Conservation (phyloP, 768 basidiomycete species). For the Phanerochaete carnosa region DNA sequence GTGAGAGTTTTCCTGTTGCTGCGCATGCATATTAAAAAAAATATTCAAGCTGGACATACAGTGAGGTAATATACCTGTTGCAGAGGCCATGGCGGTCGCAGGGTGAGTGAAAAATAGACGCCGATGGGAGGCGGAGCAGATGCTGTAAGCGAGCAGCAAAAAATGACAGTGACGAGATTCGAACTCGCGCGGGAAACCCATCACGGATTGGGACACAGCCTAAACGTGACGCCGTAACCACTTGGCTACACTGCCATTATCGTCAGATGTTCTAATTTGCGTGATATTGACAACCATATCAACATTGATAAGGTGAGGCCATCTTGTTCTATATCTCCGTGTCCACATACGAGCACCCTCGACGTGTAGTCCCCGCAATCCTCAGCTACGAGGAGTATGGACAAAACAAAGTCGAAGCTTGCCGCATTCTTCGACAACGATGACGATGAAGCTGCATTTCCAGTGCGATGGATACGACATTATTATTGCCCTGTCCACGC, state of each 20-base stretch:
- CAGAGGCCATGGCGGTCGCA: slow-evolving; percentile 19
- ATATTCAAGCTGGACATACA: too few species aligned
- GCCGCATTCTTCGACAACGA: slow-evolving; percentile 84
- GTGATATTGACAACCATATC: too few species aligned
- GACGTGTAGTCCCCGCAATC: neutral
- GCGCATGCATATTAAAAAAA: neutral
- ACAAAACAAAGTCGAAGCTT: slow-evolving; percentile 63
- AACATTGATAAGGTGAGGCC: too few species aligned
- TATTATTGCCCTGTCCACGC: slow-evolving; percentile 53
- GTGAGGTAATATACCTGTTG: slow-evolving; percentile 10
- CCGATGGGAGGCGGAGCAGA: neutral
- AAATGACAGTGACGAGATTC: slow-evolving; percentile 56
- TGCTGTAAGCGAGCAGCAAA: neutral
- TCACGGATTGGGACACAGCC: slow-evolving; percentile 43
- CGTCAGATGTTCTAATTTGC: neutral
- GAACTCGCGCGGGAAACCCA: slow-evolving; percentile 59
- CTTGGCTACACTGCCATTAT: slow-evolving; percentile 51
- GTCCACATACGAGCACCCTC: neutral
- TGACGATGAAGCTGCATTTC: slow-evolving; percentile 82
- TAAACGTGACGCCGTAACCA: slow-evolving; percentile 62
- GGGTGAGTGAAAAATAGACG: slow-evolving; percentile 1
- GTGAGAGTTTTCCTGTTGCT: slow-evolving; percentile 78
- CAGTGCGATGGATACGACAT: slow-evolving; percentile 84
- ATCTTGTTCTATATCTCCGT: neutral
- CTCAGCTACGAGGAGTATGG: slow-evolving; percentile 37